Evolutionary conservation across 1,284 basidiomycete genomes (phyloP), one percentile per base, ranked within the genome.

Genomic region (Chalciporus sp.): DNA sequence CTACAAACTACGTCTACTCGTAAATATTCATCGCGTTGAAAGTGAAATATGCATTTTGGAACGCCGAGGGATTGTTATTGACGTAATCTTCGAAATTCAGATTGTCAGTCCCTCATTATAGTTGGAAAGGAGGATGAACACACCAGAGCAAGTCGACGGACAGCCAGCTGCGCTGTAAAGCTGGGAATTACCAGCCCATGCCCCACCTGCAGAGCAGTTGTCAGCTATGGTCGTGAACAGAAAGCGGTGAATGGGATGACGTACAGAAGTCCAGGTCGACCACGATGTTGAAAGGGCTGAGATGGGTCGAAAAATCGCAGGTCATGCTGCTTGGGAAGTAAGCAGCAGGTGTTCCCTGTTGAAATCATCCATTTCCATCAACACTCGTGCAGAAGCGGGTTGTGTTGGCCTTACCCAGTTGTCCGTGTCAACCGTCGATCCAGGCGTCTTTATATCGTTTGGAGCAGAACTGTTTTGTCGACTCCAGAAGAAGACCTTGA

Each of bases 141-240:
- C 27, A 72, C 74, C 64, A 4, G 61, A 49, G 41, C 67, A 72
- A 16, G 59, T 68, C 4, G 63, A 67, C 1, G 73, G 73, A 57
- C 74, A 77, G 16, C 65, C 68, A 40, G 69, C 60, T 1, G 44
- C 16, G 1, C 42, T 42, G 57, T 72, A 76, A 28, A 63, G 55
- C 3, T 50, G 39, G 7, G 45, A 5, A 27, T 56, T 61, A n/a
- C 77, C 76, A 8, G 76, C 76, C 72, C 75, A 76, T 29, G 73
- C 64, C 16, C 76, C 76, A 52, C 76, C 75, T 73, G 19, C 12
- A 19, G 12, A 4, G 14, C 14, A 23, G 23, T 23, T 7, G 17
- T 29, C 28, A 48, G 27, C 35, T 4, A 17, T 9, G 1, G 10
- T 11, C 23, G 2, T 17, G 8, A 9, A 23, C 7, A 11, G 35